These are phyloP conservation scores for Mycotypha africana DNA, from an alignment of 371 early-diverging fungal species.

Conservation along the genomic window DNA sequence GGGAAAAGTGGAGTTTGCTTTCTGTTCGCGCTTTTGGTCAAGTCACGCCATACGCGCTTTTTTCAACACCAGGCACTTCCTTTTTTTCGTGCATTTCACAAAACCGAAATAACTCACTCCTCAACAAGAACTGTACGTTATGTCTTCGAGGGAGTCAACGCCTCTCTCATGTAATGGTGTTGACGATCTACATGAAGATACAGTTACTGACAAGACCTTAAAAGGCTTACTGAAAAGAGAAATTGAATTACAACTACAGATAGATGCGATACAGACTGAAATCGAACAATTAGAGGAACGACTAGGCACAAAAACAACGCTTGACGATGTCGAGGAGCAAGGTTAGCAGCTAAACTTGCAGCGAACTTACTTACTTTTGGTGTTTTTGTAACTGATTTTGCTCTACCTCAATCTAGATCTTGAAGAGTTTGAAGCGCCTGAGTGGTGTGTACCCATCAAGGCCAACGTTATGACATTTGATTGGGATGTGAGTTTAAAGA, in stretches of 20 bases:
- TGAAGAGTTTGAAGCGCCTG: slow-evolving; percentile 87
- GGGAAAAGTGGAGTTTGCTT: too few species aligned
- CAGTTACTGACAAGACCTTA: slow-evolving; percentile 25
- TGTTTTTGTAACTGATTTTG: slow-evolving; percentile 1
- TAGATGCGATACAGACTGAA: slow-evolving; percentile 52
- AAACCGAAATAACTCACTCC: too few species aligned
- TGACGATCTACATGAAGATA: slow-evolving; percentile 21
- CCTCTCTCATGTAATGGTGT: slow-evolving; percentile 10
- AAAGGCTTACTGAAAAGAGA: slow-evolving; percentile 45
- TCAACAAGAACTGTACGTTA: too few species aligned
- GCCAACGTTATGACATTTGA: slow-evolving; percentile 93
- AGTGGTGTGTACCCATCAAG: slow-evolving; percentile 92
- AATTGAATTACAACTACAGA: slow-evolving; percentile 46
- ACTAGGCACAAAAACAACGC: slow-evolving; percentile 17
- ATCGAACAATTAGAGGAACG: slow-evolving; percentile 53
- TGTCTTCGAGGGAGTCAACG: slow-evolving; percentile 23
- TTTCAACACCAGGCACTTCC: too few species aligned
- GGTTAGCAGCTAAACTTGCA: too few species aligned
- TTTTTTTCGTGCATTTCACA: not conserved
- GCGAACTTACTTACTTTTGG: too few species aligned
- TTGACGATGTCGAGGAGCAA: slow-evolving; percentile 28
- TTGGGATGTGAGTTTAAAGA: slow-evolving; percentile 70
- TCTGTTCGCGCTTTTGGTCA: too few species aligned
- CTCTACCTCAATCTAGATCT: slow-evolving; percentile 56
- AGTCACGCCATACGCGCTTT: too few species aligned